Base-by-base conservation (phyloP, 371 early-diverging fungal species). In the Rhizopus delemar region DNA sequence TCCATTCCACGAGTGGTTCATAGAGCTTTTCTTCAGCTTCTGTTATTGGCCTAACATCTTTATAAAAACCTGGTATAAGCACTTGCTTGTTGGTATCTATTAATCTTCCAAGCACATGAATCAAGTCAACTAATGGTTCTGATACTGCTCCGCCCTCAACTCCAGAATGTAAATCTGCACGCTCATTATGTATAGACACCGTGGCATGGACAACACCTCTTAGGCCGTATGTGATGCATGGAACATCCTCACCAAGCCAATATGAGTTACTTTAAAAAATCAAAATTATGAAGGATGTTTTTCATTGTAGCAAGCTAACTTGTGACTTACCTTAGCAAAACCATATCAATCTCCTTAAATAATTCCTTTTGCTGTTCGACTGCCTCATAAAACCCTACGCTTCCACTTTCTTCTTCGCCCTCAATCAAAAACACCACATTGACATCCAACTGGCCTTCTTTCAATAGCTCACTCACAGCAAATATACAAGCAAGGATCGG, bases 321-420 rank as follows among this genome's bases (percentile, higher is more conserved):
- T 36, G 36, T 36, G 6, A 2, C 11, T 36, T 36, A 83, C 86
- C 85, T 83, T 41, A 93, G 60, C 53, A 93, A 65, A 35, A 93
- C 84, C 39, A 93, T 75, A 39, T 90, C 90, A 3, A 87, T 84
- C 31, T 78, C 81, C 15, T 85, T 79, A 55, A 90, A 85, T 35
- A 87, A 52, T 13, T 73, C 79, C 60, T 83, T 82, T 52, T 82
- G 67, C 33, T 75, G 69, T n/a, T 75, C 76, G 2, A 92, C 73
- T 0, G 90, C 87, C 15, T 86, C 82, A 51, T 75, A 70, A 55
- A 93, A 81, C 0, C 93, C 93, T 9, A 74, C 70, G 56, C 89
- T 88, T 6, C 91, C 91, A 53, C 81, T 83, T 68, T 93, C 93
- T 66, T 93, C 93, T 67, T 93, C 93, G 32, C 93, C 93, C 66